A percentile compares a stretch with the other conserved stretches of the same genome.
Evolutionary conservation across 257 asterid genomes (phyloP).

Genomic region (Solanum piurae): DNA sequence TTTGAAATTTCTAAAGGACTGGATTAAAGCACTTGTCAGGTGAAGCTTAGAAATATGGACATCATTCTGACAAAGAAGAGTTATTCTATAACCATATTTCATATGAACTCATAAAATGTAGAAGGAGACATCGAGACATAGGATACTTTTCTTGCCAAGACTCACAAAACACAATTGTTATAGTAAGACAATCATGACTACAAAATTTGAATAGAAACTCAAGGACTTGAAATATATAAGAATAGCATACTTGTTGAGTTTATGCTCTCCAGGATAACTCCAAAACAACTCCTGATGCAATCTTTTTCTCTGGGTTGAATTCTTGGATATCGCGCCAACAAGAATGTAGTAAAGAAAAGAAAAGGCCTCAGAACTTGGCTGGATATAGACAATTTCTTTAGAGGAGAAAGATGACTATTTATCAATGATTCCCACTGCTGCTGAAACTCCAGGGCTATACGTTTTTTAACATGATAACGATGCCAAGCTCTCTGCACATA

Average conservation of each 20-base stretch:
- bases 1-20: too few relatives aligned
- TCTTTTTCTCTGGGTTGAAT: conserved; percentile 45
- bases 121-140: background rate
- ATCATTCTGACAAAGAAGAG: background rate
- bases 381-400: conserved; percentile 33
- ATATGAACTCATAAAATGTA: background rate
- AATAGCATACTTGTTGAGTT: conserved; percentile 46
- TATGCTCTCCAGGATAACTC: conserved; percentile 51
- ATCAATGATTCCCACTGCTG: conserved; percentile 63
- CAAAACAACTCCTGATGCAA: conserved; percentile 65
- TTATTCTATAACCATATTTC: background rate
- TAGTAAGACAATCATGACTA: background rate
- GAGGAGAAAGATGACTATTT: conserved; percentile 21
- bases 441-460: conserved; percentile 49
- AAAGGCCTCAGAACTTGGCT: conserved; percentile 63
- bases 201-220: background rate
- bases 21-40: too few relatives aligned
- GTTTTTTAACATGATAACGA: conserved; percentile 39
- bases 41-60: background rate
- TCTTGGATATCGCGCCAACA: conserved; percentile 38
- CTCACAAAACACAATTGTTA: background rate
- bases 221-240: background rate
- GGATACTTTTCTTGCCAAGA: background rate
- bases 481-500: conserved; percentile 75
- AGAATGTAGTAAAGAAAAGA: conserved; percentile 49